These are phyloP conservation scores for Acer campestre DNA, from an alignment of 345 rosid genomes.

Conservation along the genomic window DNA sequence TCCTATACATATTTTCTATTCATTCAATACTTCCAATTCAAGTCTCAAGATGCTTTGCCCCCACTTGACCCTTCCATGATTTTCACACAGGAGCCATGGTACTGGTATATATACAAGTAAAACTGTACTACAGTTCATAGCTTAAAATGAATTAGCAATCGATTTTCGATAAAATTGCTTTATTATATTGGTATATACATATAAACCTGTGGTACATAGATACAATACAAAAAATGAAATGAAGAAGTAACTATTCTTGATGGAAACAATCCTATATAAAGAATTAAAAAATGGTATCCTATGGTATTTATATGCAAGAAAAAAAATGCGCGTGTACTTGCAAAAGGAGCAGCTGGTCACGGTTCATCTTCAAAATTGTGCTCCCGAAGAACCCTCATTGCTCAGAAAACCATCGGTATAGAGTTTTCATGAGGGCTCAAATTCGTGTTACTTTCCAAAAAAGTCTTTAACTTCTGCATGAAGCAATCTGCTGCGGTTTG, in stretches of 20 bases:
- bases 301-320: constrained; percentile 17
- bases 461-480: background rate
- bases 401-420: background rate
- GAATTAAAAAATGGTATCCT: constrained; percentile 29
- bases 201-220: background rate
- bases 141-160: too few species aligned
- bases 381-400: constrained; percentile 24
- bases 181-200: background rate
- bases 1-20: background rate
- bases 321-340: background rate
- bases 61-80: background rate
- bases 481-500: background rate
- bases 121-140: background rate
- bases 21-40: background rate
- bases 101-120: too few species aligned
- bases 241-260: constrained; percentile 15
- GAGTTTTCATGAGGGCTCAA: constrained; percentile 20
- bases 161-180: background rate
- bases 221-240: constrained; percentile 3
- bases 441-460: constrained; percentile 18
- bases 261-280: constrained; percentile 16
- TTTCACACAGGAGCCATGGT: background rate
- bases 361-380: background rate
- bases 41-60: background rate
- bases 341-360: background rate